A percentile compares a stretch with the other conserved stretches of the same genome.
Conservation (phyloP, 2,329 filamentous ascomycete species). For the Diaporthe humulicola region DNA sequence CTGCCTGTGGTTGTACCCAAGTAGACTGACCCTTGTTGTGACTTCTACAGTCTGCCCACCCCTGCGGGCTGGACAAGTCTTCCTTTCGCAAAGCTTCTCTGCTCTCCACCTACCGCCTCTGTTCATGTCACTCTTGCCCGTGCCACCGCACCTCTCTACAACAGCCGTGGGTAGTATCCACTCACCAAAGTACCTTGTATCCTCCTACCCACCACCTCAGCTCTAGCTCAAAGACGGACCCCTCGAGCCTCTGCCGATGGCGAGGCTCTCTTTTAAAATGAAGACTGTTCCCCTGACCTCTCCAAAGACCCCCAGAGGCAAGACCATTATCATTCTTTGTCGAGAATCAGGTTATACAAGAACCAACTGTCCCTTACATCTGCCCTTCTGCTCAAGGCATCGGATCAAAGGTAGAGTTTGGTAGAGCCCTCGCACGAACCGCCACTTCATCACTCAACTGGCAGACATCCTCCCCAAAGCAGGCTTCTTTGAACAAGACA, state of each 20-base stretch:
- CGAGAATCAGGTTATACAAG: slow-evolving; percentile 30
- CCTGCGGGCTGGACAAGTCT: slow-evolving; percentile 15
- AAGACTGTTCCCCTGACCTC: slow-evolving; percentile 29
- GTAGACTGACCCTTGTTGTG: slow-evolving; percentile 16
- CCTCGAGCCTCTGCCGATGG: slow-evolving; percentile 32
- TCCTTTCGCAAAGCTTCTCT: slow-evolving; percentile 29
- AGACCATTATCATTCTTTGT: slow-evolving; percentile 32
- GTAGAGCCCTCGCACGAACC: background rate
- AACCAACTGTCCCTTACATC: slow-evolving; percentile 22
- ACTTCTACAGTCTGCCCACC: slow-evolving; percentile 23
- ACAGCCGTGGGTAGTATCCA: slow-evolving; percentile 11
- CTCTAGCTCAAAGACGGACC: slow-evolving; percentile 33
- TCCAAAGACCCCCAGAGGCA: slow-evolving; percentile 31
- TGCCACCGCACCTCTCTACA: slow-evolving; percentile 23
- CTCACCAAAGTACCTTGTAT: background rate
- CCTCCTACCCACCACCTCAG: slow-evolving; percentile 23
- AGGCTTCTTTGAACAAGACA: slow-evolving; percentile 35
- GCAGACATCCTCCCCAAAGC: slow-evolving; percentile 20
- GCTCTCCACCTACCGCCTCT: slow-evolving; percentile 13
- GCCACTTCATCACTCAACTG: slow-evolving; percentile 17
- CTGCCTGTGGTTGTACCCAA: background rate
- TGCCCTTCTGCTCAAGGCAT: slow-evolving; percentile 19
- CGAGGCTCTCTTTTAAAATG: slow-evolving; percentile 36
- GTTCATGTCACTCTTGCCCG: slow-evolving; percentile 22
- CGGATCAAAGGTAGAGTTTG: slow-evolving; percentile 24